Evolutionary conservation across 495 filamentous ascomycete genomes (phyloP).

Genomic region (Melanomma pulvis-pyrius): DNA sequence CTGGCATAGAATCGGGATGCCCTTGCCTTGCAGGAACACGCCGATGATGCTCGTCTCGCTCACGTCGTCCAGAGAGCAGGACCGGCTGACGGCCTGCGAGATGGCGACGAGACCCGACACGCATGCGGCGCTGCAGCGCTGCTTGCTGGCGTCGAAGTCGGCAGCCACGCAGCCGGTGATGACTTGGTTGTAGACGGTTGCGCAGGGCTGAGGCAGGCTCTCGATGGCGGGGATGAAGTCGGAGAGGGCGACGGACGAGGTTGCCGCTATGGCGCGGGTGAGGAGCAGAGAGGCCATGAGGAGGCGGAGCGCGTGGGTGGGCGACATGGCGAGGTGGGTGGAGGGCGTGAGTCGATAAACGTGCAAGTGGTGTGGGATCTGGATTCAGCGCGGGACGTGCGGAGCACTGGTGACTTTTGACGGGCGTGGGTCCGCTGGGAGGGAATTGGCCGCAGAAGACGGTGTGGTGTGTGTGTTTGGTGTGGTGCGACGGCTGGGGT

Average conservation of each 20-base stretch:
- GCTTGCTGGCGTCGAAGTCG: conserved; percentile 21
- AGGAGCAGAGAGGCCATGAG: conserved; percentile 19
- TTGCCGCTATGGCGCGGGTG: conserved; percentile 1
- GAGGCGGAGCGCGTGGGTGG: not conserved
- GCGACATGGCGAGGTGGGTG: conserved; percentile 16
- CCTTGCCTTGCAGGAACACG: conserved; percentile 27
- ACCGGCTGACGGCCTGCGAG: not conserved
- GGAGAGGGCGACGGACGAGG: conserved; percentile 26
- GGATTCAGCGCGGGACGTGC: not conserved
- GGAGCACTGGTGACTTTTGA: too few relatives aligned
- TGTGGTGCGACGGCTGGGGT: conserved; percentile 22
- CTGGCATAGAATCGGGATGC: conserved; percentile 28
- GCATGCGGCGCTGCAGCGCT: conserved; percentile 26
- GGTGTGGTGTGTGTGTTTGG: too few relatives aligned
- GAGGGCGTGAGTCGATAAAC: not conserved
- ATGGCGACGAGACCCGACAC: conserved; percentile 27
- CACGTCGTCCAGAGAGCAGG: conserved; percentile 23
- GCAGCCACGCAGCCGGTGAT: conserved; percentile 20
- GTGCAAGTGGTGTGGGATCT: not conserved
- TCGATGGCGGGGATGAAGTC: conserved; percentile 33
- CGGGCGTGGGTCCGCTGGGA: too few relatives aligned
- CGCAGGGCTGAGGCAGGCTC: conserved; percentile 29
- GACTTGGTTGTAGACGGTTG: conserved; percentile 23
- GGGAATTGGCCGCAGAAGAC: too few relatives aligned
- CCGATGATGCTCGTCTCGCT: conserved; percentile 31